phyloP scores from a whole-genome alignment of 2,329 filamentous ascomycete species.

The Tolypocladium tundrense region DNA sequence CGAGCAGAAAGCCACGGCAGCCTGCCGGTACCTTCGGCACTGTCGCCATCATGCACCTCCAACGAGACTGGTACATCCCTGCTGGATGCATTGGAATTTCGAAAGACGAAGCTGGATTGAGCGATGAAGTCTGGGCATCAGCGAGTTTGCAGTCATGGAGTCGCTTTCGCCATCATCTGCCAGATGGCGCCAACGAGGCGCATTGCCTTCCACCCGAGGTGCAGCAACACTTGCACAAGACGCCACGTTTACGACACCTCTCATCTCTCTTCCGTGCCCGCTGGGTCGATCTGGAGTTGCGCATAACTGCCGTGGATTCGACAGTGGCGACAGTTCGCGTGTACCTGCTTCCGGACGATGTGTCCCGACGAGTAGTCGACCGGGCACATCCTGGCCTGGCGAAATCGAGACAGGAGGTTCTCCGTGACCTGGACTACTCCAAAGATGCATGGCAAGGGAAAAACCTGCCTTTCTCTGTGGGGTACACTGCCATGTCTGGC shows the following conservation, averaged over 20 bases:
- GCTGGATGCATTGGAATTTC: conserved; percentile 26
- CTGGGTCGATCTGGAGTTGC: conserved; percentile 36
- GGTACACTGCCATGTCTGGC: neutral
- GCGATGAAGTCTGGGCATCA: conserved; percentile 6
- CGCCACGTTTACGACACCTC: conserved; percentile 12
- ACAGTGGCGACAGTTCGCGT: conserved; percentile 34
- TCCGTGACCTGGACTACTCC: conserved; percentile 47
- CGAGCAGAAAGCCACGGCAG: neutral
- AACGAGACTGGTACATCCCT: conserved; percentile 24
- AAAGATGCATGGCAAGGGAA: conserved; percentile 42
- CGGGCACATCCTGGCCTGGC: conserved; percentile 34
- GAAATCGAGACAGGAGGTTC: conserved; percentile 34
- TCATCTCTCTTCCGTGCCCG: conserved; percentile 19
- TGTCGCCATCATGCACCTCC: conserved; percentile 6
- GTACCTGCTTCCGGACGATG: conserved; percentile 57
- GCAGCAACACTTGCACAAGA: conserved; percentile 18
- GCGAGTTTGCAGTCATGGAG: conserved; percentile 14
- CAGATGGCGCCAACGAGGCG: neutral
- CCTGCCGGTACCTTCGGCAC: neutral
- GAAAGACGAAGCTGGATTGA: conserved; percentile 7
- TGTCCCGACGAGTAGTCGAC: conserved; percentile 41
- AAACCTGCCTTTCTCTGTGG: conserved; percentile 5
- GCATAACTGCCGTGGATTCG: conserved; percentile 8
- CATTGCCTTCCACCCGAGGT: conserved; percentile 12
- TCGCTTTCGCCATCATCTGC: conserved; percentile 1